Evolutionary conservation across 345 rosid genomes (phyloP), one percentile per base, ranked within the genome.

Genomic region (Eucalyptus curtisii): DNA sequence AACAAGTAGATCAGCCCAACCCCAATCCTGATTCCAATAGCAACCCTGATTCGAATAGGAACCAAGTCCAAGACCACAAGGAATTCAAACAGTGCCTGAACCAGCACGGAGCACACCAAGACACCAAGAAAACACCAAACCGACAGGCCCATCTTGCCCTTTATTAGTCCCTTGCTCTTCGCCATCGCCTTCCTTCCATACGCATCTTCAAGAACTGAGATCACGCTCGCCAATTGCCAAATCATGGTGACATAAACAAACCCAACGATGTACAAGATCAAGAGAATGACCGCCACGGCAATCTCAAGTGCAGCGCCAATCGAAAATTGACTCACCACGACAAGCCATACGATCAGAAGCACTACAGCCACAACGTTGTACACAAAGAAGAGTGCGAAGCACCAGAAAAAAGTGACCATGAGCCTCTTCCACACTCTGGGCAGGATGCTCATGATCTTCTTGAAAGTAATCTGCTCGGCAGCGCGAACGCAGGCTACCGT

Each of bases 341-440:
- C 0, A 2, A 19, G 37, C 87, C 87, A 86, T 4, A 45, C 4
- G 11, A 92, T 3, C 1, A 90, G 0, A 31, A 93, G 13, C 5
- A 87, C 1, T 2, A 85, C 1, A 13, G 89, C 86, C 14, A 47
- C 44, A 37, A 37, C 40, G 40, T 37, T 37, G 40, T 37, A 94
- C 10, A 68, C 45, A 30, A 94, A 80, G 44, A 89, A 10, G 64
- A 89, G 88, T 12, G 52, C 20, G 68, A 89, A 91, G 33, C 86
- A 88, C 87, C 93, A 92, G 16, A 94, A 30, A 64, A 95, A 92
- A 4, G 96, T 95, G 59, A 93, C 86, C 89, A 92, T 86, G 15
- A 95, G 89, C 40, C 94, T 89, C 93, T 92, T 93, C 96, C 95
- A 95, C 3, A 93, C 95, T 89, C 86, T 92, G 2, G 95, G 94